Evolutionary conservation across 352 stramenopile genomes (phyloP), one percentile per base, ranked within the genome.

Genomic region (Phytophthora nicotianae): DNA sequence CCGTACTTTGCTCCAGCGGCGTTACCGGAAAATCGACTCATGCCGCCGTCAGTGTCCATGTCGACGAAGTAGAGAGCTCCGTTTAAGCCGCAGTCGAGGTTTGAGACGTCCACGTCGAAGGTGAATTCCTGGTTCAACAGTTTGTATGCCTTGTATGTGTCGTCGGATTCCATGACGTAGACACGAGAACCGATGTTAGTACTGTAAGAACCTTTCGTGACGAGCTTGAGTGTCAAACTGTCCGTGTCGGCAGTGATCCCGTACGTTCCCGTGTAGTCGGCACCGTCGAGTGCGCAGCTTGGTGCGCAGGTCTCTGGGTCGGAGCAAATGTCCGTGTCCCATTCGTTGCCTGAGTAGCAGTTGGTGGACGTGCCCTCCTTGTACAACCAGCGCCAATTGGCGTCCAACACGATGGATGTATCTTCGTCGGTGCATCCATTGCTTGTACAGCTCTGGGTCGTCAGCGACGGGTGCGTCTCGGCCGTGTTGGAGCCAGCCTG

Each of bases 61-160:
- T 86, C 64, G 21, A 88, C 72, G 35, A 90, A 90, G 68, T 90
- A 88, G 9, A 90, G 50, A 11, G 81, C 81, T 14, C 81, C 74
- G 52, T 90, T 90, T 9, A 79, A 46, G 13, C 81, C 78, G 19
- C 81, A 90, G 8, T 68, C 62, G 10, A 88, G 56, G 8, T 62
- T 46, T 3, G 74, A 87, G 7, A 84, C 74, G 38, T 90, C 81
- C 26, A 88, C 77, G 41, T 87, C 77, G n/a, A 90, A 84, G 0
- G 78, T 62, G 50, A 88, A 86, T 62, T 90, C 78, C 52, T 86
- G 62, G 68, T 90, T 88, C 32, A 87, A 57, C 37, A 88, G 70
- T 67, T 81, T 77, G 65, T 71, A 88, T 9, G 62, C 43, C 55
- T 83, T 79, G 72, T 86, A 88, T 8, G 33, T 52, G 17, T 59